Conservation (phyloP, 345 rosid genomes). For the Murraya paniculata region DNA sequence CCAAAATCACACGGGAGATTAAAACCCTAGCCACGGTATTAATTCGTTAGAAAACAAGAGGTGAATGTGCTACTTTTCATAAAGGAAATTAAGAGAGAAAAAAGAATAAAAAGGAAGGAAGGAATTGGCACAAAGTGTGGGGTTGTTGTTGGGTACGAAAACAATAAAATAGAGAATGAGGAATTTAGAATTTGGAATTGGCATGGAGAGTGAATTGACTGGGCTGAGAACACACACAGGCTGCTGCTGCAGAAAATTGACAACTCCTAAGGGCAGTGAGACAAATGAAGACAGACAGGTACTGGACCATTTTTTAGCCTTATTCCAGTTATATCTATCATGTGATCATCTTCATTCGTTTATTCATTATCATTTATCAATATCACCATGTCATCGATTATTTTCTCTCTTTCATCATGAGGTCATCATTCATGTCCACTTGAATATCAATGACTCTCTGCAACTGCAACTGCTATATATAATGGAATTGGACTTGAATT, state of each 20-base stretch:
- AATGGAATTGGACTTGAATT: not conserved
- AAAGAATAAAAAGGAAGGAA: not conserved
- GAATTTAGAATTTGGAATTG: not conserved
- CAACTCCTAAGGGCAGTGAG: not conserved
- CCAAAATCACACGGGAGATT: no score
- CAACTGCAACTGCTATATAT: not conserved
- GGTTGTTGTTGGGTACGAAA: not conserved
- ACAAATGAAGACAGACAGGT: not conserved
- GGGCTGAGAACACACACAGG: not conserved
- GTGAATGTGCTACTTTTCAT: not conserved
- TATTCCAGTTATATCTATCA: not conserved
- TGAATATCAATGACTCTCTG: not conserved
- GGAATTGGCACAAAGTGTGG: no score
- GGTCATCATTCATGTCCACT: not conserved
- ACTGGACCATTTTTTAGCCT: conserved; percentile 1
- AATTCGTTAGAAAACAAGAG: not conserved
- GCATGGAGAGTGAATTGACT: not conserved
- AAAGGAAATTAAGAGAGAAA: not conserved
- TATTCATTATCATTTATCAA: not conserved
- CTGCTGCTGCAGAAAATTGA: conserved; percentile 8
- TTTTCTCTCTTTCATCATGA: not conserved
- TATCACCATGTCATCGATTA: not conserved
- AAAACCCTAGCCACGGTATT: no score
- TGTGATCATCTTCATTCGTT: conserved; percentile 4
- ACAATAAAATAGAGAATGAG: not conserved